Base-by-base conservation (phyloP, 179 eudicot species). In the Sideroxylon spinosum region DNA sequence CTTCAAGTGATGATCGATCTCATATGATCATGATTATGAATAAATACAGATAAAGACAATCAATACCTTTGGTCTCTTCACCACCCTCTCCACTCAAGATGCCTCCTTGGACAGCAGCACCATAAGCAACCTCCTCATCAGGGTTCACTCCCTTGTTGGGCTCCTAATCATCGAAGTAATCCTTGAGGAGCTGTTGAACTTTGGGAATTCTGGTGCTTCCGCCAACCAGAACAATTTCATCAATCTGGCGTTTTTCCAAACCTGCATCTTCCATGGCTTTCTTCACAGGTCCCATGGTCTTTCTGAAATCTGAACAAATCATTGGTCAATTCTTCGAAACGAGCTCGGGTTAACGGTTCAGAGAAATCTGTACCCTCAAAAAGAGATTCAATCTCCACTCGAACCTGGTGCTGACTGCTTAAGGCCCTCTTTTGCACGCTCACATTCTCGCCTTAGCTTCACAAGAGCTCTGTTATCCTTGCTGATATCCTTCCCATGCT, bases 181-280 rank as follows among this genome's bases (percentile, higher is more conserved):
- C 86, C 79, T 78, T 83, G 44, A 83, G 81, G 53, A 83, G 86
- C 76, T 83, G 86, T 67, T 83, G 86, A 77, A 83, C 86, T 71
- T 83, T 83, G 25, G 86, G 86, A 62, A 83, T 83, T 37, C 86
- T 80, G 57, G 86, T 83, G 46, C 83, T 81, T 17, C 83, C 83
- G 76, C 83, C 83, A 28, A 81, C 83, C 76, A 81, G 83, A 71
- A 81, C 83, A 56, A 81, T 81, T 62, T 81, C 83, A 61, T 81
- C 83, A 59, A 81, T 81, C 76, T 81, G 86, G 68, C 22, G 61
- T 50, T 83, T 83, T 62, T 83, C 48, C 72, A 83, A 61, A 0
- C 86, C 83, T 20, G 86, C 81, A 69, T 83, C 86, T 20, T 83
- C 83, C 81, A 83, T 80, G 2, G 86, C 86, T 63, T 83, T 79